Evolutionary conservation across 2,329 filamentous ascomycete genomes (phyloP), one percentile per base, ranked within the genome.

Genomic region (Amylocarpus encephaloides): DNA sequence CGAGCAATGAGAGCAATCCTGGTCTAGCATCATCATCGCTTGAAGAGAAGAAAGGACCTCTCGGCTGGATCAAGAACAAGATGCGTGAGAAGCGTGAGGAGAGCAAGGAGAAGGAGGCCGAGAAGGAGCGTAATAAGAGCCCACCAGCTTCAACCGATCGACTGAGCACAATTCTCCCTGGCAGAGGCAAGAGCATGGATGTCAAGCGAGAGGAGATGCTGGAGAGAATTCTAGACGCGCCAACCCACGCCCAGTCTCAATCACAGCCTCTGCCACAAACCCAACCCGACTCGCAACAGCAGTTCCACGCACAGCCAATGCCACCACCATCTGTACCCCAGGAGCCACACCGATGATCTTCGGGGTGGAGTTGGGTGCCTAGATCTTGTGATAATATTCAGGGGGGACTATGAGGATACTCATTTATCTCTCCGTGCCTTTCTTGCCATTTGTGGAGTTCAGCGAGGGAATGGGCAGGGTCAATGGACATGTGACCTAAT

Each of bases 61-160:
- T 85, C 56, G 79, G 76, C 6, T 85, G 83, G 72, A 76, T 85
- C 56, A 77, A 82, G 56, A 79, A 77, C 55, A 85, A 83, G 66
- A 73, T 85, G 49, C 73, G 71, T 29, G 80, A 83, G 39, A 75
- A 77, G 50, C 58, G 59, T 6, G 61, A 62, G 16, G 78, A 63
- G 46, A 54, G 46, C 16, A 54, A 54, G 26, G 60, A 62, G 16
- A 62, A 58, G 38, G 62, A 61, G 10, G 55, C 56, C 2, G 60
- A 63, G 39, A 61, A 61, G 32, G 62, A 64, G 36, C 52, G 61
- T 18, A 62, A 59, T 29, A 64, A 64, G 43, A 64, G 61, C 32
- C 61, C 63, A n/a, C 60, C 63, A 16, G 56, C 59, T 32, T 56
- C 58, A 7, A 60, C 49, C 16, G 63, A 65, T 39, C 59, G 61